These are phyloP conservation scores for Parasitella parasitica DNA, from an alignment of 371 early-diverging fungal species.

Conservation along the genomic window DNA sequence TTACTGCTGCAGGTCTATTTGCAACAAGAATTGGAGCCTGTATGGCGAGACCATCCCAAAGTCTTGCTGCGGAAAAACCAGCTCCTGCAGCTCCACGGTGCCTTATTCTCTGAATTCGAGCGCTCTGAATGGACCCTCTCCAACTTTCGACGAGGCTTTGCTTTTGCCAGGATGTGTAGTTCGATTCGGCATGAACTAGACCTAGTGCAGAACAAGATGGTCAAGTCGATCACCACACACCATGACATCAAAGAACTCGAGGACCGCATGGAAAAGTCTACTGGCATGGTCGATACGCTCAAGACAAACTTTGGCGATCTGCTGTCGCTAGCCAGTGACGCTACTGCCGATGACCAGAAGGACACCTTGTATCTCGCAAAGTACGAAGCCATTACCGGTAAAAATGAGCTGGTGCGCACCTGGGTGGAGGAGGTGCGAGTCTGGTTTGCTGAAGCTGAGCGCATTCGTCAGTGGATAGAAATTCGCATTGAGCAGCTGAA, in stretches of 20 bases:
- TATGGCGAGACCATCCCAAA: constrained; percentile 19
- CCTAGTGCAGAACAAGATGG: constrained; percentile 43
- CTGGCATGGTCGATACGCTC: constrained; percentile 22
- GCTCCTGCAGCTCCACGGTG: constrained; percentile 16
- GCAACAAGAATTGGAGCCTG: neutral
- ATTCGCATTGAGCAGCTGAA: constrained; percentile 42
- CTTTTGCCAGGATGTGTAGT: constrained; percentile 29
- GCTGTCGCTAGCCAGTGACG: neutral
- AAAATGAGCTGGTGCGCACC: constrained; percentile 33
- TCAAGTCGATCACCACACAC: constrained; percentile 36
- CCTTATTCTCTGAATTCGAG: constrained; percentile 24
- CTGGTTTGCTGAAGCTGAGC: constrained; percentile 47
- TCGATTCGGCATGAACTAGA: constrained; percentile 48
- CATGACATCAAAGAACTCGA: constrained; percentile 44
- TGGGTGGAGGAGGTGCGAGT: constrained; percentile 54
- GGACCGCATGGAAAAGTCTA: constrained; percentile 30
- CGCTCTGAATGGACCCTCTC: constrained; percentile 20
- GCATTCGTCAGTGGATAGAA: constrained; percentile 45
- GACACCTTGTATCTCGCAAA: constrained; percentile 29
- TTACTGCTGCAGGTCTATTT: constrained; percentile 4
- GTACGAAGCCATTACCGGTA: constrained; percentile 30
- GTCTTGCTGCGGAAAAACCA: constrained; percentile 18
- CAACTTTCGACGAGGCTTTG: constrained; percentile 29
- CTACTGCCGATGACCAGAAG: neutral
- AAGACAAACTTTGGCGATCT: constrained; percentile 28